phyloP scores from a whole-genome alignment of 768 basidiomycete species.

The Auricularia auricula-judae region DNA sequence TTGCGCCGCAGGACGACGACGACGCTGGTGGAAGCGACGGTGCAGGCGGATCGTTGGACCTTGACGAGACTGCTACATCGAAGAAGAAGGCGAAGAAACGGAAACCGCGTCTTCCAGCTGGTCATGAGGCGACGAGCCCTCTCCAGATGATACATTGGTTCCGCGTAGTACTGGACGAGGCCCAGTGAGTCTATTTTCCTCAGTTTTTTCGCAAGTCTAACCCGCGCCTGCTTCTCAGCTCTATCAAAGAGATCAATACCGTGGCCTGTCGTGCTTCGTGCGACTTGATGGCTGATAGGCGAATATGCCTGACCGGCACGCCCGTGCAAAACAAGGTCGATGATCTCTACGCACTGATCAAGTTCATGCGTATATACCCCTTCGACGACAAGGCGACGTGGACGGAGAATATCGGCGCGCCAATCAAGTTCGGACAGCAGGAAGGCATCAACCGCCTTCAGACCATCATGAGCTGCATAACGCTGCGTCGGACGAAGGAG shows the following conservation, averaged over 20 bases:
- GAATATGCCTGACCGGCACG: conserved; percentile 92
- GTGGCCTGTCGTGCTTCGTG: conserved; percentile 93
- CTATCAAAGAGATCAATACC: conserved; percentile 91
- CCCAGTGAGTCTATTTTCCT: conserved; percentile 59
- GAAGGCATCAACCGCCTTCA: conserved; percentile 89
- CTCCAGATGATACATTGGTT: conserved; percentile 96
- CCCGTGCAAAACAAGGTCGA: conserved; percentile 99
- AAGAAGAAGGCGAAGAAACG: conserved; percentile 55
- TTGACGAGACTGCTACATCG: conserved; percentile 58
- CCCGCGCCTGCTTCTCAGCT: conserved; percentile 35
- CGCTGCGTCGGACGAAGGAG: conserved; percentile 93
- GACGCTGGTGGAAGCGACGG: conserved; percentile 47
- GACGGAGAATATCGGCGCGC: conserved; percentile 87
- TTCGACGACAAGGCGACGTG: conserved; percentile 89
- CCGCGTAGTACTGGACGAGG: conserved; percentile 85
- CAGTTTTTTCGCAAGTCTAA: neutral
- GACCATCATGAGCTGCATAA: conserved; percentile 94
- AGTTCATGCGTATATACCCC: conserved; percentile 85
- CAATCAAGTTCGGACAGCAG: conserved; percentile 84
- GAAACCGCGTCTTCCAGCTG: conserved; percentile 28
- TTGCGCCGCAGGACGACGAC: conserved; percentile 46
- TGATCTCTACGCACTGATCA: conserved; percentile 94
- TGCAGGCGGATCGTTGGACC: conserved; percentile 47
- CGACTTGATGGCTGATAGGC: conserved; percentile 85
- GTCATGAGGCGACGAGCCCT: conserved; percentile 54